These are phyloP conservation scores for Neoboletus magnificus DNA, from an alignment of 768 basidiomycete species.

Conservation along the genomic window DNA sequence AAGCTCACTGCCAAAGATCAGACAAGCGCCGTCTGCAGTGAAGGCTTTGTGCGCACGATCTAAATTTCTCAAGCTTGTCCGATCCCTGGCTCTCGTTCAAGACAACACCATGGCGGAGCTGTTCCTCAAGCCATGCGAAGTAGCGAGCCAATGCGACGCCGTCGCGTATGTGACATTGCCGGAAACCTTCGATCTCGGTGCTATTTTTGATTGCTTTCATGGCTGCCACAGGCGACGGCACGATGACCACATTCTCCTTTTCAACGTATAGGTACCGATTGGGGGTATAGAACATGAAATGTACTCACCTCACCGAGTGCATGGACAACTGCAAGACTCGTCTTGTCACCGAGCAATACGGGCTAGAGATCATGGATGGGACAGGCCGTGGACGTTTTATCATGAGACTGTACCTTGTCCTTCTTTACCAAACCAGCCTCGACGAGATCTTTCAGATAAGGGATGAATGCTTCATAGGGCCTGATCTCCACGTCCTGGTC, in stretches of 20 bases:
- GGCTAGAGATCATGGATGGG: slow-evolving; percentile 40
- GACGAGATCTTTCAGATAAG: slow-evolving; percentile 54
- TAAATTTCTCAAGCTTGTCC: slow-evolving; percentile 70
- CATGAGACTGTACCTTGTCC: slow-evolving; percentile 26
- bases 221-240: slow-evolving; percentile 72
- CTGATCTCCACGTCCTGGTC: slow-evolving; percentile 57
- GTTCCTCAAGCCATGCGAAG: slow-evolving; percentile 93
- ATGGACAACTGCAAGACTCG: slow-evolving; percentile 78
- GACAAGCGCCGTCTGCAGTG: neutral
- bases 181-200: slow-evolving; percentile 85
- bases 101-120: slow-evolving; percentile 56
- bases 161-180: slow-evolving; percentile 84
- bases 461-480: slow-evolving; percentile 68
- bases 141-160: slow-evolving; percentile 85
- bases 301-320: slow-evolving; percentile 64
- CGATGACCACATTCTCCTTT: slow-evolving; percentile 57
- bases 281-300: neutral
- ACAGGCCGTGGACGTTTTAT: neutral
- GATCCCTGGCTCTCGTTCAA: slow-evolving; percentile 82
- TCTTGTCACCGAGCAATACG: slow-evolving; percentile 72
- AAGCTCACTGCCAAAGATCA: slow-evolving; percentile 52
- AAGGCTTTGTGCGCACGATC: slow-evolving; percentile 57
- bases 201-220: slow-evolving; percentile 79
- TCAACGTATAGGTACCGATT: neutral
- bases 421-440: slow-evolving; percentile 33